Conservation (phyloP, 306 rosid genomes). For the Trifolium subterraneum region DNA sequence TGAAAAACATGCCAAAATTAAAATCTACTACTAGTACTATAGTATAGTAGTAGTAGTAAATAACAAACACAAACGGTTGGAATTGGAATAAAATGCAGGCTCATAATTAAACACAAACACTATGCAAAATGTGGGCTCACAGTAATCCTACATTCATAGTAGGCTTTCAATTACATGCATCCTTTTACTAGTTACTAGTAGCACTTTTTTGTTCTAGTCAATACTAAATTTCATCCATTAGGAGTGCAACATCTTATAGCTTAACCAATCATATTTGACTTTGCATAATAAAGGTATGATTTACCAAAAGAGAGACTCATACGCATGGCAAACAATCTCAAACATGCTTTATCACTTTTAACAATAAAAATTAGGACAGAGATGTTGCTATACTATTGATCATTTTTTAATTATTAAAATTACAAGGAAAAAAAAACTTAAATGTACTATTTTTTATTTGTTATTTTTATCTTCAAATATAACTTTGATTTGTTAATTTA, state of each 20-base stretch:
- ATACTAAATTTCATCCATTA: neutral
- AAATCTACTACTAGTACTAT: neutral
- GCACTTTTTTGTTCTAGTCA: neutral
- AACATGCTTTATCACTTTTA: constrained; percentile 16
- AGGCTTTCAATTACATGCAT: constrained; percentile 7
- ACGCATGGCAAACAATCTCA: constrained; percentile 29
- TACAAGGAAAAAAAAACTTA: too few species aligned
- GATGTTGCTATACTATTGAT: too few species aligned
- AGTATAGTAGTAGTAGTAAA: too few species aligned
- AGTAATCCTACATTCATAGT: neutral
- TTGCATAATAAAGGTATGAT: neutral
- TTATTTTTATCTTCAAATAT: too few species aligned
- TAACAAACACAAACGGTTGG: neutral
- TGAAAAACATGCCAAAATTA: neutral
- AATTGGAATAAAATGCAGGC: neutral
- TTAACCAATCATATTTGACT: neutral
- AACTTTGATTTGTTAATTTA: too few species aligned
- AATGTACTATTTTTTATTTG: too few species aligned
- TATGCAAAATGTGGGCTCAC: constrained; percentile 1
- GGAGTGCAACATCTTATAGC: neutral
- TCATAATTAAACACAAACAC: neutral
- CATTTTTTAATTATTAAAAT: too few species aligned
- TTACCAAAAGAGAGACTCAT: constrained; percentile 9
- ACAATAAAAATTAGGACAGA: neutral
- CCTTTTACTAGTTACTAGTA: neutral